Evolutionary conservation across 257 asterid genomes (phyloP).

Genomic region (Plantago major): DNA sequence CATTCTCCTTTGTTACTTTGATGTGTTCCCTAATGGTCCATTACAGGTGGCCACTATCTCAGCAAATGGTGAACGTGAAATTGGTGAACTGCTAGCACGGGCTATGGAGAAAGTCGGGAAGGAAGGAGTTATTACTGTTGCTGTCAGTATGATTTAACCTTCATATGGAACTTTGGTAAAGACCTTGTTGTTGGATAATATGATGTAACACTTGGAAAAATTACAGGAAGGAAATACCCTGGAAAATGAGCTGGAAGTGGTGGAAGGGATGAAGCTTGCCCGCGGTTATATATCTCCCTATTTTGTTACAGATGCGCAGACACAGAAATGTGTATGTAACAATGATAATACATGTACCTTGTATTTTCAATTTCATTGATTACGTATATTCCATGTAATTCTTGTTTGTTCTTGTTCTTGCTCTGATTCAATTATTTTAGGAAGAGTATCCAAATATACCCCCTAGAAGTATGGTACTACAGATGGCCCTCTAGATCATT

Average conservation of each 20-base stretch:
- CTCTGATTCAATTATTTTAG: too few relatives aligned
- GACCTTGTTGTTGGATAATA: conserved; percentile 9
- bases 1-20: conserved; percentile 16
- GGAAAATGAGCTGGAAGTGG: conserved; percentile 87
- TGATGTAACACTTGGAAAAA: conserved; percentile 14
- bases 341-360: conserved; percentile 4
- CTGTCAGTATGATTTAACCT: conserved; percentile 42
- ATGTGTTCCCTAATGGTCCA: conserved; percentile 10
- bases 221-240: conserved; percentile 79
- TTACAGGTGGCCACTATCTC: conserved; percentile 84
- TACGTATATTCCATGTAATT: background rate
- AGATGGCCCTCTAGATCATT: too few relatives aligned
- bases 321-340: conserved; percentile 73
- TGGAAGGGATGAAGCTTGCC: conserved; percentile 91
- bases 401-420: background rate
- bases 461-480: too few relatives aligned
- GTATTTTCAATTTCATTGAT: background rate
- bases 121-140: conserved; percentile 84
- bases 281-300: conserved; percentile 94
- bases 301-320: conserved; percentile 64
- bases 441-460: too few relatives aligned
- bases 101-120: conserved; percentile 98
- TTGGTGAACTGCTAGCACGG: conserved; percentile 80
- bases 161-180: conserved; percentile 8
- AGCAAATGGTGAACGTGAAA: conserved; percentile 81